phyloP scores from a whole-genome alignment of 192 early-diverging fungal species.

The Powellomyces hirtus region DNA sequence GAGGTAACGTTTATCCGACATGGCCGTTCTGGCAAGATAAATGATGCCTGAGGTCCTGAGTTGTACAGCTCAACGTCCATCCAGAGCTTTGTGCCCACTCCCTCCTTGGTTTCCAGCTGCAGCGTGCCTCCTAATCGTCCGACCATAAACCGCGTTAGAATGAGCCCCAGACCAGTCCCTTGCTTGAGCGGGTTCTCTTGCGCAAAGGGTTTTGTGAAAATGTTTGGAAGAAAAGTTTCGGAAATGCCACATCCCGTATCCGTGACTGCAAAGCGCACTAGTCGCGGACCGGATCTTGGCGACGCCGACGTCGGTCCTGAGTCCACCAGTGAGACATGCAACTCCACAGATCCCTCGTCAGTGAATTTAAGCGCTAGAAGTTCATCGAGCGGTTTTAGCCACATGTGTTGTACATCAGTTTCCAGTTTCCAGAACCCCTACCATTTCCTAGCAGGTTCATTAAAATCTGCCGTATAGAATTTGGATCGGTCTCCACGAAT shows the following conservation, averaged over 20 bases:
- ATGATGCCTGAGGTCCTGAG: neutral
- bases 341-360: slow-evolving; percentile 44
- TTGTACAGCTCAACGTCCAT: slow-evolving; percentile 6
- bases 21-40: neutral
- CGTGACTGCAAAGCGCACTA: slow-evolving; percentile 42
- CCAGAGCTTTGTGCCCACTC: slow-evolving; percentile 3
- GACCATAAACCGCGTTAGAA: slow-evolving; percentile 42
- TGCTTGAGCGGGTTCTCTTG: slow-evolving; percentile 49
- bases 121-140: slow-evolving; percentile 46
- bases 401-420: no score
- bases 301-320: slow-evolving; percentile 5
- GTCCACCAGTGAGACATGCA: slow-evolving; percentile 34
- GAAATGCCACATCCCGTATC: slow-evolving; percentile 52
- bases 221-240: slow-evolving; percentile 34
- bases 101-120: slow-evolving; percentile 34
- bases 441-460: slow-evolving; percentile 44
- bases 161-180: slow-evolving; percentile 50
- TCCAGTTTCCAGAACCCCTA: no score
- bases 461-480: slow-evolving; percentile 36
- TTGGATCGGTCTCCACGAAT: slow-evolving; percentile 27
- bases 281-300: slow-evolving; percentile 9
- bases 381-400: no score
- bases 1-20: neutral
- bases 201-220: slow-evolving; percentile 47
- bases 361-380: slow-evolving; percentile 53